phyloP scores from a whole-genome alignment of 371 early-diverging fungal genomes.

The Zychaea mexicana region DNA sequence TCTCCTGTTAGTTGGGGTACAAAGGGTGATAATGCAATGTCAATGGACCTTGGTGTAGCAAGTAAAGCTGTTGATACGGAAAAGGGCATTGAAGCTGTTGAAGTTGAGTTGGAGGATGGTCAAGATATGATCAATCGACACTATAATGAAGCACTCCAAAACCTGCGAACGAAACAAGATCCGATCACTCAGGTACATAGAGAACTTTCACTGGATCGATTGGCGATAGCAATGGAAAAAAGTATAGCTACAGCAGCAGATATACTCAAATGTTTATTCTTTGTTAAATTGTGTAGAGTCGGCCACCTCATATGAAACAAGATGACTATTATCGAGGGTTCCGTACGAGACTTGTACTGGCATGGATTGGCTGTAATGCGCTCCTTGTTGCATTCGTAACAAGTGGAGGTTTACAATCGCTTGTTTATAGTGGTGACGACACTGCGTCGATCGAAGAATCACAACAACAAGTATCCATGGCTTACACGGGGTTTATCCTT shows the following conservation, averaged over 20 bases:
- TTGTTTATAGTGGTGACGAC: conserved; percentile 21
- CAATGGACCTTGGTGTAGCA: conserved; percentile 57
- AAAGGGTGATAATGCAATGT: conserved; percentile 73
- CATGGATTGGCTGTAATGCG: conserved; percentile 87
- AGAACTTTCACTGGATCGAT: no score
- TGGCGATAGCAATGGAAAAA: no score
- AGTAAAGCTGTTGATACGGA: conserved; percentile 29
- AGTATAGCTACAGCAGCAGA: no score
- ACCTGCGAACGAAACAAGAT: conserved; percentile 51
- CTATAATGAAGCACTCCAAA: conserved; percentile 71
- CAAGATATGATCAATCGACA: conserved; percentile 66
- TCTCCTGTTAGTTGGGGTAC: conserved; percentile 84
- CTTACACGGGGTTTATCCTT: conserved; percentile 81
- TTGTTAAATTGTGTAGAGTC: conserved; percentile 41
- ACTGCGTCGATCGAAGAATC: conserved; percentile 17
- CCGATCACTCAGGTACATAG: conserved; percentile 27
- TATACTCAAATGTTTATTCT: no score
- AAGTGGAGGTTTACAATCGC: conserved; percentile 46
- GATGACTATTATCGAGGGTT: conserved; percentile 88
- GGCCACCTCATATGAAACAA: conserved; percentile 76
- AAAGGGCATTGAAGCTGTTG: conserved; percentile 57
- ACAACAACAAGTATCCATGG: conserved; percentile 17
- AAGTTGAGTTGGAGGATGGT: conserved; percentile 72
- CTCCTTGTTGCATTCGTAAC: conserved; percentile 73
- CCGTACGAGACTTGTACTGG: conserved; percentile 80